A percentile compares a stretch with the other conserved stretches of the same genome.
These are phyloP conservation scores for Xylariaceae sp. DNA, from an alignment of 2,329 filamentous ascomycete genomes.

Conservation along the genomic window DNA sequence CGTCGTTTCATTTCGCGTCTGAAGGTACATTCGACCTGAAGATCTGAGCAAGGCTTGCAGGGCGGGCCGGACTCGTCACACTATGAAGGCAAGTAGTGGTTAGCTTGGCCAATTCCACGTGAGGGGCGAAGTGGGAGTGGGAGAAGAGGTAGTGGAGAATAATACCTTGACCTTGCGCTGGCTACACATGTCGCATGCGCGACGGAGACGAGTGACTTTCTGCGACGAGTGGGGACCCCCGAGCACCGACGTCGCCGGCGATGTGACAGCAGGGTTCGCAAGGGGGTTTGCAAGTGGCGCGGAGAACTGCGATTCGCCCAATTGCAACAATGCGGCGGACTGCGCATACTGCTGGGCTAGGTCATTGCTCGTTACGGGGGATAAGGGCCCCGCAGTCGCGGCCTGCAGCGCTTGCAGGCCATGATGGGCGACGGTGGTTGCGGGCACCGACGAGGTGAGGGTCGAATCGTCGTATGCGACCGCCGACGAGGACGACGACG, in stretches of 20 bases:
- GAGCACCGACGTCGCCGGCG: conserved; percentile 5
- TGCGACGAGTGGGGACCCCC: conserved; percentile 19
- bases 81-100: conserved; percentile 21
- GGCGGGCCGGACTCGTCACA: conserved; percentile 55
- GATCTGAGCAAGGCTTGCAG: conserved; percentile 53
- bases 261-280: conserved; percentile 1
- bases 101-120: background rate
- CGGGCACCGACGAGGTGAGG: conserved; percentile 21
- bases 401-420: conserved; percentile 32
- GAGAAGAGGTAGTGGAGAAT: background rate
- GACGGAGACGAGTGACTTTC: conserved; percentile 53
- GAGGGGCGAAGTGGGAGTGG: background rate
- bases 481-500: background rate
- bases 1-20: conserved; percentile 55
- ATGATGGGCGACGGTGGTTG: conserved; percentile 30
- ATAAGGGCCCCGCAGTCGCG: conserved; percentile 26
- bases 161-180: conserved; percentile 58
- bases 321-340: conserved; percentile 32
- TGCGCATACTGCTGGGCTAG: conserved; percentile 35
- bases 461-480: conserved; percentile 18
- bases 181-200: conserved; percentile 59
- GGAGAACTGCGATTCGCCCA: conserved; percentile 26
- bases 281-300: too few relatives aligned
- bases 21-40: conserved; percentile 56
- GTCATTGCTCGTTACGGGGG: conserved; percentile 18